Evolutionary conservation across 2,329 filamentous ascomycete genomes (phyloP).

Genomic region (Colletotrichum viniferum): DNA sequence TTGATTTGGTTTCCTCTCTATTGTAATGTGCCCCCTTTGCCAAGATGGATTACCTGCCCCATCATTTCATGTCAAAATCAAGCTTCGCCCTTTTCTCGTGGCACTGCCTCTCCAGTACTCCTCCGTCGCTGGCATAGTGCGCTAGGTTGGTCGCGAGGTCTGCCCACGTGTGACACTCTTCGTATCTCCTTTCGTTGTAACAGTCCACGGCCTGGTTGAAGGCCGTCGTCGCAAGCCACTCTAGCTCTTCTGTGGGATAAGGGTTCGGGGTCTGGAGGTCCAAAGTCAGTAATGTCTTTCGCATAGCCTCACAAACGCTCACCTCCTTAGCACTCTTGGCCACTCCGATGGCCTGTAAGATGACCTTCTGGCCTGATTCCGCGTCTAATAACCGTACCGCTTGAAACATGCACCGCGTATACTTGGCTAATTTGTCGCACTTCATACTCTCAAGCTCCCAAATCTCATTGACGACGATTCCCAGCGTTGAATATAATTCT

Average conservation of each 20-base stretch:
- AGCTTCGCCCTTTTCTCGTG: not conserved
- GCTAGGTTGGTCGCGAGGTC: slow-evolving; percentile 67
- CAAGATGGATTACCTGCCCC: not conserved
- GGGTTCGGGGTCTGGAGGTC: slow-evolving; percentile 39
- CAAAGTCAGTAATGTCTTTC: not conserved
- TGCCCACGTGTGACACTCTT: slow-evolving; percentile 64
- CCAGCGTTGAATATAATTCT: slow-evolving; percentile 60
- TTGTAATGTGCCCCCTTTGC: not conserved
- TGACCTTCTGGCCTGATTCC: slow-evolving; percentile 59
- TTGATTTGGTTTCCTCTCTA: not conserved
- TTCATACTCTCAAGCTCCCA: slow-evolving; percentile 63
- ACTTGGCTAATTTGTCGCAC: slow-evolving; percentile 68
- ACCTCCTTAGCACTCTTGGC: slow-evolving; percentile 56
- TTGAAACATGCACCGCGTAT: slow-evolving; percentile 79
- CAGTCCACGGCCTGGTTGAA: slow-evolving; percentile 76
- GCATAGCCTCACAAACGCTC: slow-evolving; percentile 19
- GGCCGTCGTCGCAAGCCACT: slow-evolving; percentile 73
- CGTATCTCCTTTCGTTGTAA: slow-evolving; percentile 60
- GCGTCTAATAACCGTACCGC: slow-evolving; percentile 64
- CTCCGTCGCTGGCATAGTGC: slow-evolving; percentile 59
- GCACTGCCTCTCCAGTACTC: slow-evolving; percentile 34
- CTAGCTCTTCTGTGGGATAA: slow-evolving; percentile 72
- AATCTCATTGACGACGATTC: slow-evolving; percentile 73
- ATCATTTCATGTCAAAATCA: not conserved
- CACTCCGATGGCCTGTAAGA: slow-evolving; percentile 66